These are phyloP conservation scores for Cordyceps pruinosa DNA, from an alignment of 2,329 filamentous ascomycete species.

Conservation along the genomic window DNA sequence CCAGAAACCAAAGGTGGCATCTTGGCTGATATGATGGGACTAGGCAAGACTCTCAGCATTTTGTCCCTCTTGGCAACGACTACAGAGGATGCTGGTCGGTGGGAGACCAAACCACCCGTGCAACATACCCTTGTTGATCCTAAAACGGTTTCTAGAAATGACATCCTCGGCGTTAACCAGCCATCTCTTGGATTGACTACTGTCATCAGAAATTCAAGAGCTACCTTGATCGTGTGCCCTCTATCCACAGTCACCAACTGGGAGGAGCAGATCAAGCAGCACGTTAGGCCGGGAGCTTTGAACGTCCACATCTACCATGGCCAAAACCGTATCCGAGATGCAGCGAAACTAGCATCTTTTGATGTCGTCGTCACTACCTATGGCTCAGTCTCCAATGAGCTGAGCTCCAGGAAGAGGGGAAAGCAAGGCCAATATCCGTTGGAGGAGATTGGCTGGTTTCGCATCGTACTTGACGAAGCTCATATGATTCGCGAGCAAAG, in stretches of 20 bases:
- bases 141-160: constrained; percentile 27
- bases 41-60: constrained; percentile 83
- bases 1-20: constrained; percentile 66
- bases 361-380: constrained; percentile 93
- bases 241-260: constrained; percentile 90
- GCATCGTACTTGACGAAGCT: constrained; percentile 88
- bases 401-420: constrained; percentile 54
- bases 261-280: constrained; percentile 84
- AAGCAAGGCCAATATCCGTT: constrained; percentile 59
- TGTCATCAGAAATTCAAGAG: constrained; percentile 61
- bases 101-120: constrained; percentile 47
- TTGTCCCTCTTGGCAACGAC: constrained; percentile 69
- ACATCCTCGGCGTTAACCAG: constrained; percentile 26
- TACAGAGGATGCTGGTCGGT: constrained; percentile 53
- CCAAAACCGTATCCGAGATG: constrained; percentile 62
- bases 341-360: constrained; percentile 60
- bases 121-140: constrained; percentile 39
- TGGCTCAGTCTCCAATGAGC: constrained; percentile 76
- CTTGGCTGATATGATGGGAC: constrained; percentile 79
- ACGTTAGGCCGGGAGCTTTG: constrained; percentile 59
- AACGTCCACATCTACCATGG: constrained; percentile 85
- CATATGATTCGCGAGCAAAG: constrained; percentile 86
- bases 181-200: constrained; percentile 41
- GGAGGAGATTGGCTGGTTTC: constrained; percentile 80
- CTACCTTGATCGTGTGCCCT: constrained; percentile 82